Percentiles rank a stretch among this genome's conserved stretches.
Conservation (phyloP, 176 grass and related monocot genomes). For the Eremochloa ophiuroides region DNA sequence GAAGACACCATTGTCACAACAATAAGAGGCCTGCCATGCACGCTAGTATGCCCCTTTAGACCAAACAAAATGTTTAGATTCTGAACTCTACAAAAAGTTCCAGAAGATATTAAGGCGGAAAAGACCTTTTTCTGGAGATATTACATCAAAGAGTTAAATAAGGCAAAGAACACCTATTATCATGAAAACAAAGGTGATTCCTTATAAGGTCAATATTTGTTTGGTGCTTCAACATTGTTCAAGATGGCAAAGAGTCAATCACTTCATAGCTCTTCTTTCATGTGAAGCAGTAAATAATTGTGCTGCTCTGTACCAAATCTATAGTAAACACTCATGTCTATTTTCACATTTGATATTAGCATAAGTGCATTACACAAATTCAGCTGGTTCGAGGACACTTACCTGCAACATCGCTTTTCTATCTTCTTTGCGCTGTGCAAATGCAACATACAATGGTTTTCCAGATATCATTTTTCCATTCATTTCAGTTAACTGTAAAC, state of each 20-base stretch:
- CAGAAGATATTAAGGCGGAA: too few species aligned
- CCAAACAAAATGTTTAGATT: too few species aligned
- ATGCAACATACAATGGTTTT: constrained; percentile 91
- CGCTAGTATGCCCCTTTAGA: too few species aligned
- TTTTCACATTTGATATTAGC: background rate
- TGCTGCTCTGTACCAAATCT: background rate
- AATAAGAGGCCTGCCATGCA: too few species aligned
- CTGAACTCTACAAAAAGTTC: background rate
- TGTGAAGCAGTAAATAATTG: background rate
- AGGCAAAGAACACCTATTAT: background rate
- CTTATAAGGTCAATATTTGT: background rate
- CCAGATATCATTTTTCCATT: constrained; percentile 90
- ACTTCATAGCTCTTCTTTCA: background rate
- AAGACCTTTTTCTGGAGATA: too few species aligned
- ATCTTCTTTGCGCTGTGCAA: constrained; percentile 94
- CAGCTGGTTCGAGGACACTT: constrained; percentile 5
- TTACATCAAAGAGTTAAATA: too few species aligned
- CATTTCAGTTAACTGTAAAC: constrained; percentile 73
- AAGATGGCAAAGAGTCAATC: background rate
- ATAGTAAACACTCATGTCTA: background rate
- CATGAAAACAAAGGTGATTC: background rate
- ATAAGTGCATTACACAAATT: background rate
- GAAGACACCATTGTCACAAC: background rate
- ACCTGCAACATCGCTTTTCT: constrained; percentile 89
- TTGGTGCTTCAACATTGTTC: background rate